phyloP scores from a whole-genome alignment of 345 rosid species.

The Dipteronia sinensis region DNA sequence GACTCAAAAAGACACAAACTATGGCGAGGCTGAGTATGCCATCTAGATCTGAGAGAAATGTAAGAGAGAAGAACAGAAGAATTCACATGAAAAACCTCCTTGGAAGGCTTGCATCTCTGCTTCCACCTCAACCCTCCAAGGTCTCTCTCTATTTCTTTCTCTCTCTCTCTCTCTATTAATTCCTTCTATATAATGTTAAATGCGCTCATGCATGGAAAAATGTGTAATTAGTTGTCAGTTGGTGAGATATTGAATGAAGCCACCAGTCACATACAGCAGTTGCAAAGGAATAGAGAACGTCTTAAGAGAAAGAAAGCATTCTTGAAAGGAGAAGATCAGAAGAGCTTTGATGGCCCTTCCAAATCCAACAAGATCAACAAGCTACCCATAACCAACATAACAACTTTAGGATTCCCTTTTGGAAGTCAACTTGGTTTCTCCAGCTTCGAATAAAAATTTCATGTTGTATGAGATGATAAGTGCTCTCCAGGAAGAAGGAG shows the following conservation, averaged over 20 bases:
- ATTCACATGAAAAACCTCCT: constrained; percentile 18
- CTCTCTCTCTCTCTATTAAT: not conserved
- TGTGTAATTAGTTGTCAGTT: not conserved
- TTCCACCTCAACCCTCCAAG: constrained; percentile 4
- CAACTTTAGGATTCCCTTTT: constrained; percentile 21
- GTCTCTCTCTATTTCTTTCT: too few relatives aligned
- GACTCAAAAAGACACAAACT: too few relatives aligned
- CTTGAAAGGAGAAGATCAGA: not conserved
- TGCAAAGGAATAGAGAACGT: not conserved
- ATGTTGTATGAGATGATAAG: constrained; percentile 23
- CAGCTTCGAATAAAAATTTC: constrained; percentile 20
- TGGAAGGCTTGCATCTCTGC: constrained; percentile 21
- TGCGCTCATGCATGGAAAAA: too few relatives aligned
- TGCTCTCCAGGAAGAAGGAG: constrained; percentile 38
- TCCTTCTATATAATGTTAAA: too few relatives aligned
- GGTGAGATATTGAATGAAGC: constrained; percentile 7
- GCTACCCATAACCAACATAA: constrained; percentile 23
- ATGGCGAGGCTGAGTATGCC: too few relatives aligned
- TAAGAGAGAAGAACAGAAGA: constrained; percentile 22
- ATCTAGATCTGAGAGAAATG: constrained; percentile 12
- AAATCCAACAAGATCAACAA: too few relatives aligned
- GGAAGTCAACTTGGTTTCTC: constrained; percentile 25
- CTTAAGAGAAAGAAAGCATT: not conserved
- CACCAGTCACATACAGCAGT: not conserved
- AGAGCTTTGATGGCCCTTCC: too few relatives aligned